Conservation (phyloP, 2,329 filamentous ascomycete genomes). For the Verticillium isaacii region DNA sequence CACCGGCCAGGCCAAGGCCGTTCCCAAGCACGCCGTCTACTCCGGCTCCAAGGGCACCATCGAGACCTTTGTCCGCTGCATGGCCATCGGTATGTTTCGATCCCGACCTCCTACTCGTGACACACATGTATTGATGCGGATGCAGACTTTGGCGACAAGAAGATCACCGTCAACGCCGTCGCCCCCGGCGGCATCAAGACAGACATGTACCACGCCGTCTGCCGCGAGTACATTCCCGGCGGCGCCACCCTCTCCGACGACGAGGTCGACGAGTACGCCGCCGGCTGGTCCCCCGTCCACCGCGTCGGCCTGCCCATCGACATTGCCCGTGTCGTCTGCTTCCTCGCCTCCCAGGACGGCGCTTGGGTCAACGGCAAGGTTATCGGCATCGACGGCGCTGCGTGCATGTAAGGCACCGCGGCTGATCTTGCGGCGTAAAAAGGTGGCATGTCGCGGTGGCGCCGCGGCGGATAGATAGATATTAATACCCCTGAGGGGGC, state of each 20-base stretch:
- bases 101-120: neutral
- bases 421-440: neutral
- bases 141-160: constrained; percentile 58
- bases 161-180: constrained; percentile 63
- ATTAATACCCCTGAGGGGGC: neutral
- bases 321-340: constrained; percentile 60
- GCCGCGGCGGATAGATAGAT: neutral
- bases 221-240: constrained; percentile 58
- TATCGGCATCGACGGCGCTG: constrained; percentile 13
- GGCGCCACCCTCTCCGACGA: constrained; percentile 52
- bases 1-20: constrained; percentile 60
- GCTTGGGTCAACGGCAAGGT: constrained; percentile 43
- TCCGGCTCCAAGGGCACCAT: constrained; percentile 72
- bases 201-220: constrained; percentile 64
- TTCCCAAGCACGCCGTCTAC: constrained; percentile 69
- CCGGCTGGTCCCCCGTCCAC: constrained; percentile 50
- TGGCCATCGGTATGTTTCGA: constrained; percentile 55
- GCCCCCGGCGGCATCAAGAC: constrained; percentile 65
- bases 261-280: constrained; percentile 47
- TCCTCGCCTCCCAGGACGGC: constrained; percentile 41
- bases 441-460: neutral
- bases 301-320: constrained; percentile 65
- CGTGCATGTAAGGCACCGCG: constrained; percentile 9
- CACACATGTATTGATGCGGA: neutral
- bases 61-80: constrained; percentile 70